Evolutionary conservation across 495 filamentous ascomycete genomes (phyloP).

Genomic region (Hypoxylon crocopeplum): DNA sequence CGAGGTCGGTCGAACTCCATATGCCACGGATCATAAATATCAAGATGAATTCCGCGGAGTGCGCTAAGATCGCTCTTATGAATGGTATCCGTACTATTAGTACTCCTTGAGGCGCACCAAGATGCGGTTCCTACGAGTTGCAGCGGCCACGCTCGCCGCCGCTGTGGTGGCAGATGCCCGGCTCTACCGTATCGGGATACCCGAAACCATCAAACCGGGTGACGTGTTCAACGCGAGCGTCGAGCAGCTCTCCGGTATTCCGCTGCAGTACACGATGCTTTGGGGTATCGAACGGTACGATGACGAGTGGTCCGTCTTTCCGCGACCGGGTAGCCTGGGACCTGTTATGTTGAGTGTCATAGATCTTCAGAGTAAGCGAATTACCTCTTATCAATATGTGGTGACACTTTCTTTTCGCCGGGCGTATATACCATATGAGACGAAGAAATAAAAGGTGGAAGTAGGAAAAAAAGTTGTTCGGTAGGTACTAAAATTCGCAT

Average conservation of each 20-base stretch:
- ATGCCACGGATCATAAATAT: not conserved
- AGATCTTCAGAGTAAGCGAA: slow-evolving; percentile 8
- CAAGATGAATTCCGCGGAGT: not conserved
- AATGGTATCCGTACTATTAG: not conserved
- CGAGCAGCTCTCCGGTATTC: not conserved
- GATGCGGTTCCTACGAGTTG: not conserved
- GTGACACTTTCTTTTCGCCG: no score
- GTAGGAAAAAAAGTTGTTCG: not conserved
- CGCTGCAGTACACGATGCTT: not conserved
- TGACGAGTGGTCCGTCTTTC: not conserved
- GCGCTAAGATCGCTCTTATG: not conserved
- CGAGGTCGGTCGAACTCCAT: no score
- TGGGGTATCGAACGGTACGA: slow-evolving; percentile 3
- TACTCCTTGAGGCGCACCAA: no score
- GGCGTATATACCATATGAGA: no score
- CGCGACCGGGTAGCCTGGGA: slow-evolving; percentile 1
- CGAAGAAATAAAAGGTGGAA: not conserved
- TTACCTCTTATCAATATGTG: no score
- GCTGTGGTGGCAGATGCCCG: not conserved
- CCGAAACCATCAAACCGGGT: slow-evolving; percentile 7
- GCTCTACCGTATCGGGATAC: slow-evolving; percentile 7
- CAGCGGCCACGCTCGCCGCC: not conserved
- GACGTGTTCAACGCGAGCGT: slow-evolving; percentile 4
- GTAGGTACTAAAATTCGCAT: not conserved
- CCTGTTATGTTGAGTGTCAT: not conserved